A percentile compares a stretch with the other conserved stretches of the same genome.
phyloP scores from a whole-genome alignment of 2,329 filamentous ascomycete species.

The Chalaropsis ovoidea region DNA sequence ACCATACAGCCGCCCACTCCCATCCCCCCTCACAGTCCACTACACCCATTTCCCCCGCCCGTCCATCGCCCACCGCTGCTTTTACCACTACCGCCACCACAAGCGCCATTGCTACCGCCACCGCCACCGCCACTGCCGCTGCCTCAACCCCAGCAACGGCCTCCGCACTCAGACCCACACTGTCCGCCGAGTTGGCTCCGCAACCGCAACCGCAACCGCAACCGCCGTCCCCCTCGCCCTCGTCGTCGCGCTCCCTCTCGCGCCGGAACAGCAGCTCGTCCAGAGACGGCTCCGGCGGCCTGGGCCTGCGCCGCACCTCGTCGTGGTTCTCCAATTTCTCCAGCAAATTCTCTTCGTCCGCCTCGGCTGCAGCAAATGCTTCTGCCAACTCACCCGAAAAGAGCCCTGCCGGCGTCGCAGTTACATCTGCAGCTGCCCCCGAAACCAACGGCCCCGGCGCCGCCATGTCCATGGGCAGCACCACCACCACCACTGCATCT shows the following conservation, averaged over 20 bases:
- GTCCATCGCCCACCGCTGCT: constrained; percentile 6
- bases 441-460: background rate
- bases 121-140: background rate
- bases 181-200: background rate
- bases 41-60: background rate
- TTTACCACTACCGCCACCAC: constrained; percentile 6
- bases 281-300: constrained; percentile 10
- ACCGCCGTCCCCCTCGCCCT: constrained; percentile 4
- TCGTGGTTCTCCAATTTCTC: constrained; percentile 94
- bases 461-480: no score
- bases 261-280: constrained; percentile 22
- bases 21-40: background rate
- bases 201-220: background rate
- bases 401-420: background rate
- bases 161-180: background rate
- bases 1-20: background rate
- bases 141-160: background rate
- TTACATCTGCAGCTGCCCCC: background rate
- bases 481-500: constrained; percentile 28
- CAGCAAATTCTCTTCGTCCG: constrained; percentile 70
- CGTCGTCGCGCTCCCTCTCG: constrained; percentile 27
- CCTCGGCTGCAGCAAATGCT: constrained; percentile 28
- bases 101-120: constrained; percentile 4
- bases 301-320: constrained; percentile 45
- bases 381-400: constrained; percentile 27